A percentile compares a stretch with the other conserved stretches of the same genome.
These are phyloP conservation scores for Lanmaoa pseudosensibilis DNA, from an alignment of 768 basidiomycete genomes.

Conservation along the genomic window DNA sequence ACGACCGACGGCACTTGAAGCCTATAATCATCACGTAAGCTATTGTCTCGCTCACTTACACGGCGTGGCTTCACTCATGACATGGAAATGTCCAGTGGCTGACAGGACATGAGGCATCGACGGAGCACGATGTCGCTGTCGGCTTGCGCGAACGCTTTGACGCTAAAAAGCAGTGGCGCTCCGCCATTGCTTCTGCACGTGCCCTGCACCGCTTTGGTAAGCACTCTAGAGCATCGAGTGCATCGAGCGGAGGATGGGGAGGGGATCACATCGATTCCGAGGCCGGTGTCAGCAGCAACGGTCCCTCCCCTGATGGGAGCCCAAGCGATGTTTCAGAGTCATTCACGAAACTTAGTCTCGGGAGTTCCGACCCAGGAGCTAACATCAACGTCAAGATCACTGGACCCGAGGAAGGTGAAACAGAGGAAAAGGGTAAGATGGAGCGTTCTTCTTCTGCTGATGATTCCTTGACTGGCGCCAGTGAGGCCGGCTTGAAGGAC, in stretches of 20 bases:
- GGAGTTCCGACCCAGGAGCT: slow-evolving; percentile 35
- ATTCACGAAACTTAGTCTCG: slow-evolving; percentile 31
- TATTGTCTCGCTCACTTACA: background rate
- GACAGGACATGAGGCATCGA: slow-evolving; percentile 59
- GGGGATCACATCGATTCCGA: slow-evolving; percentile 29
- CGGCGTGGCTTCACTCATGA: background rate
- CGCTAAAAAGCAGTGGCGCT: slow-evolving; percentile 69
- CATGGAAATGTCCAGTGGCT: slow-evolving; percentile 58
- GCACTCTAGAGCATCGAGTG: slow-evolving; percentile 26
- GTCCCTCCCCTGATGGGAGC: slow-evolving; percentile 35
- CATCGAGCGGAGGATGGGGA: slow-evolving; percentile 39
- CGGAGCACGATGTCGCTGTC: slow-evolving; percentile 69
- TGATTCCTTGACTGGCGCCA: slow-evolving; percentile 21
- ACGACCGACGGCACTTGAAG: slow-evolving; percentile 74
- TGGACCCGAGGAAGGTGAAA: slow-evolving; percentile 28
- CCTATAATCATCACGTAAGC: slow-evolving; percentile 64
- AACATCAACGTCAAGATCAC: slow-evolving; percentile 45
- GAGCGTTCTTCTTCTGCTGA: slow-evolving; percentile 20
- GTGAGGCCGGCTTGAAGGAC: slow-evolving; percentile 16
- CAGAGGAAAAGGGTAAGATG: slow-evolving; percentile 24
- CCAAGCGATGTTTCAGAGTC: slow-evolving; percentile 21
- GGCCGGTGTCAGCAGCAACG: slow-evolving; percentile 31
- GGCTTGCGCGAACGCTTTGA: slow-evolving; percentile 85
- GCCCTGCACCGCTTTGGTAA: slow-evolving; percentile 36
- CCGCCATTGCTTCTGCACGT: slow-evolving; percentile 58